A percentile compares a stretch with the other conserved stretches of the same genome.
Conservation (phyloP, 768 basidiomycete genomes). For the Suillus brevipes region DNA sequence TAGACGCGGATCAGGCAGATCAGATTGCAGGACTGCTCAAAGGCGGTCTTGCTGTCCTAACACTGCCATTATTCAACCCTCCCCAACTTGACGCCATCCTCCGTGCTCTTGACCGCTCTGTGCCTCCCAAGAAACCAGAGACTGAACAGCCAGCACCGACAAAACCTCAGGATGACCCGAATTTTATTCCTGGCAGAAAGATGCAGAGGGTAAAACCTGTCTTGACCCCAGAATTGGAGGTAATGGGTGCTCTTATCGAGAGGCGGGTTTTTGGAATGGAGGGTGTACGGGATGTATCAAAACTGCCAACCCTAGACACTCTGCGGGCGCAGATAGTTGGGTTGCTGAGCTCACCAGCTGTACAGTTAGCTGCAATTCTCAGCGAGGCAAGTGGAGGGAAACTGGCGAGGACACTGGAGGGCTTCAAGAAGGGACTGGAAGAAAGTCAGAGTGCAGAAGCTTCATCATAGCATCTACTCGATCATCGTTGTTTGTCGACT, state of each 20-base stretch:
- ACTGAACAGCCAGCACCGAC: conserved; percentile 51
- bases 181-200: conserved; percentile 65
- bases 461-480: conserved; percentile 21
- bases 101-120: conserved; percentile 61
- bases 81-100: conserved; percentile 70
- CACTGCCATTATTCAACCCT: conserved; percentile 67
- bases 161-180: conserved; percentile 59
- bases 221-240: conserved; percentile 62
- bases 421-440: conserved; percentile 68
- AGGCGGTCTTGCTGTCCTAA: conserved; percentile 67
- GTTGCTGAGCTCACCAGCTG: conserved; percentile 70
- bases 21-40: conserved; percentile 55
- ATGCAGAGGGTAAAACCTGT: conserved; percentile 57
- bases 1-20: conserved; percentile 49
- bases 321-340: conserved; percentile 85
- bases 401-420: conserved; percentile 72
- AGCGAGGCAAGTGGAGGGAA: conserved; percentile 68
- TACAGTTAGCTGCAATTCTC: conserved; percentile 71
- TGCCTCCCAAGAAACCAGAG: conserved; percentile 58
- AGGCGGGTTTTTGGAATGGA: conserved; percentile 63
- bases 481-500: not conserved
- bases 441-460: conserved; percentile 35
- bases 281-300: conserved; percentile 61
- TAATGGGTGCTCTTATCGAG: conserved; percentile 82
- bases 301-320: conserved; percentile 75